Conservation (phyloP, 306 rosid species). For the Cicer yamashitae region DNA sequence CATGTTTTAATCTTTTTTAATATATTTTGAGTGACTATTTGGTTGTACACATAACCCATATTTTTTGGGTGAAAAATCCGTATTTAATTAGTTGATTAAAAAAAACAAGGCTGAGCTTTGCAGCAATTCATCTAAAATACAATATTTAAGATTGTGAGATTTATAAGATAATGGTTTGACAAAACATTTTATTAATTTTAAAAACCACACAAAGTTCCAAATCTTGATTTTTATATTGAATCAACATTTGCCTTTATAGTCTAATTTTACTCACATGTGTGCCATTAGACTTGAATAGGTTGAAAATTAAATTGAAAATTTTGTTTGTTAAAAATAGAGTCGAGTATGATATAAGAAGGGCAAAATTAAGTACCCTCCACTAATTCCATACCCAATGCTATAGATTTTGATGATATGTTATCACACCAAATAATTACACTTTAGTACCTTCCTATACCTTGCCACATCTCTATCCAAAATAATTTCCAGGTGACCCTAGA, state of each 20-base stretch:
- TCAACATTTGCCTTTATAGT: background rate
- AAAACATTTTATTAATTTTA: background rate
- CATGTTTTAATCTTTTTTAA: too few relatives aligned
- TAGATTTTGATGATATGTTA: background rate
- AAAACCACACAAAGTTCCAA: background rate
- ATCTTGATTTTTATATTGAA: background rate
- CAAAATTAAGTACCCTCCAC: background rate
- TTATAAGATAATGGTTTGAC: constrained; percentile 22
- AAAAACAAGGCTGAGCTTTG: constrained; percentile 2
- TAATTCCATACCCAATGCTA: background rate
- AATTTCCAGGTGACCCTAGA: constrained; percentile 40
- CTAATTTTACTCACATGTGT: constrained; percentile 4
- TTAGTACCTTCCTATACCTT: constrained; percentile 10
- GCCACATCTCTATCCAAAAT: constrained; percentile 41
- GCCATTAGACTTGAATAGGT: background rate
- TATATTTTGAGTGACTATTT: too few relatives aligned
- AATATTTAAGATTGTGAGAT: constrained; percentile 17
- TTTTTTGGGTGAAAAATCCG: background rate
- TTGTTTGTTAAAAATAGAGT: too few relatives aligned
- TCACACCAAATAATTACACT: constrained; percentile 1
- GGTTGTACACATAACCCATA: background rate
- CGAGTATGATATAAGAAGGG: background rate
- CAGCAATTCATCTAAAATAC: constrained; percentile 19
- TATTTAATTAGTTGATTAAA: background rate
- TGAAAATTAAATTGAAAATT: too few relatives aligned